phyloP scores from a whole-genome alignment of 305 asterid species.

The Rubia peregrina region DNA sequence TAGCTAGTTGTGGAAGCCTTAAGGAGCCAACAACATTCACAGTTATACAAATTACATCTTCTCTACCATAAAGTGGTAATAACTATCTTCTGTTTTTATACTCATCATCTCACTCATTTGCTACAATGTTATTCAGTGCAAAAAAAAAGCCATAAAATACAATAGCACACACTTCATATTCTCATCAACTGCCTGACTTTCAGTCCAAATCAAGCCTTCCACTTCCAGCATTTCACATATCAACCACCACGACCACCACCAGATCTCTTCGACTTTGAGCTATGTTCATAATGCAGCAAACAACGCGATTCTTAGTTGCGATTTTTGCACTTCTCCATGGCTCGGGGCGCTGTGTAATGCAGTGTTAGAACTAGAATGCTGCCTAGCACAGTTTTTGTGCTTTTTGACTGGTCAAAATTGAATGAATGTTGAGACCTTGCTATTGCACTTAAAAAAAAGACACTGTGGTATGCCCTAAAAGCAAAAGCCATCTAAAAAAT shows the following conservation, averaged over 20 bases:
- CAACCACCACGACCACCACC: not conserved
- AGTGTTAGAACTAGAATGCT: not conserved
- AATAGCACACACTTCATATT: conserved; percentile 1
- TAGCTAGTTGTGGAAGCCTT: conserved; percentile 8
- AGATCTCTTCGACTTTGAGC: not conserved
- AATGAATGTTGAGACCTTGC: not conserved
- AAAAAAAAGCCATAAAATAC: conserved; percentile 6
- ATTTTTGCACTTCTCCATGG: conserved; percentile 33
- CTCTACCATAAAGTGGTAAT: not conserved
- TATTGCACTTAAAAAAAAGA: not conserved
- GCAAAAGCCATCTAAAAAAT: conserved; percentile 6
- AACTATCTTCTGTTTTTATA: conserved; percentile 11
- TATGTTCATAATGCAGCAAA: not conserved
- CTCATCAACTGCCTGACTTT: conserved; percentile 6
- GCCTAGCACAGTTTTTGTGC: not conserved
- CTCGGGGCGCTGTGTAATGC: conserved; percentile 26
- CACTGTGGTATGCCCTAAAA: not conserved
- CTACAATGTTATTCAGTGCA: conserved; percentile 13
- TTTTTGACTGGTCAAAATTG: conserved; percentile 7
- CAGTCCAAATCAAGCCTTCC: conserved; percentile 6
- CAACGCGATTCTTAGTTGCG: conserved; percentile 13
- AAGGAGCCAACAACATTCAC: not conserved
- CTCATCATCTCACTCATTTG: conserved; percentile 9
- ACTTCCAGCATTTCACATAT: not conserved
- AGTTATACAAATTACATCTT: conserved; percentile 8